A percentile compares a stretch with the other conserved stretches of the same genome.
Evolutionary conservation across 2,329 filamentous ascomycete species (phyloP).

Genomic region (Ophioceras dolichostomum): DNA sequence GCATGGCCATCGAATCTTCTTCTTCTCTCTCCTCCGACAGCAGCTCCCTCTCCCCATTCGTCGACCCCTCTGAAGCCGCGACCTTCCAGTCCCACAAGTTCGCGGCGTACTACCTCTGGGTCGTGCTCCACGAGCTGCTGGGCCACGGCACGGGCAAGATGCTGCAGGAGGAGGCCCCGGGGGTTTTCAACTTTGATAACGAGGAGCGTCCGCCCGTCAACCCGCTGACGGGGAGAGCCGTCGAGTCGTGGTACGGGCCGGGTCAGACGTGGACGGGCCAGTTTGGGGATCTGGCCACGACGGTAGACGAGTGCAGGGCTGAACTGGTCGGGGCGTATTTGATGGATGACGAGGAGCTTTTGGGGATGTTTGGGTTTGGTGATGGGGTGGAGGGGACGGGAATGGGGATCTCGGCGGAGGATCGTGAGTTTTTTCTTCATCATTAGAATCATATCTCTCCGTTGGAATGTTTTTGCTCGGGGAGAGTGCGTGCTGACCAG

Average conservation of each 20-base stretch:
- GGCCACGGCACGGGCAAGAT: constrained; percentile 89
- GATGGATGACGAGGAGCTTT: constrained; percentile 22
- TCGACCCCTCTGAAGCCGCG: constrained; percentile 62
- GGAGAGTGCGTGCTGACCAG: no score
- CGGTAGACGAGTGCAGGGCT: constrained; percentile 91
- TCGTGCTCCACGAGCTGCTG: constrained; percentile 81
- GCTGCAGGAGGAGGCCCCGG: constrained; percentile 73
- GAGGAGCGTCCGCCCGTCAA: constrained; percentile 70
- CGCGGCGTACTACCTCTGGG: constrained; percentile 84
- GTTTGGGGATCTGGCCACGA: constrained; percentile 76
- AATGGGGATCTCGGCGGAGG: constrained; percentile 23
- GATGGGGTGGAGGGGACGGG: constrained; percentile 18
- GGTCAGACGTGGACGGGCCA: constrained; percentile 91
- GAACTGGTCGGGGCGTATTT: constrained; percentile 90
- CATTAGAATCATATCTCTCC: no score
- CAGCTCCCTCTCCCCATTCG: constrained; percentile 87
- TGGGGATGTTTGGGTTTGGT: constrained; percentile 27
- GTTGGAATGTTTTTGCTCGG: no score
- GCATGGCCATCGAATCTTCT: no score
- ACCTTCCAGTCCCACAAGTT: constrained; percentile 77
- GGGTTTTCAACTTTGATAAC: constrained; percentile 79
- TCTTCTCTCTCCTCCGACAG: no score
- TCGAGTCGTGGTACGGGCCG: constrained; percentile 84
- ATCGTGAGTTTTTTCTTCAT: constrained; percentile 17
- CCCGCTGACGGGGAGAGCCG: constrained; percentile 64